A percentile compares a stretch with the other conserved stretches of the same genome.
Conservation (phyloP, 73 alveolate genomes). For the Uronychia setigera region DNA sequence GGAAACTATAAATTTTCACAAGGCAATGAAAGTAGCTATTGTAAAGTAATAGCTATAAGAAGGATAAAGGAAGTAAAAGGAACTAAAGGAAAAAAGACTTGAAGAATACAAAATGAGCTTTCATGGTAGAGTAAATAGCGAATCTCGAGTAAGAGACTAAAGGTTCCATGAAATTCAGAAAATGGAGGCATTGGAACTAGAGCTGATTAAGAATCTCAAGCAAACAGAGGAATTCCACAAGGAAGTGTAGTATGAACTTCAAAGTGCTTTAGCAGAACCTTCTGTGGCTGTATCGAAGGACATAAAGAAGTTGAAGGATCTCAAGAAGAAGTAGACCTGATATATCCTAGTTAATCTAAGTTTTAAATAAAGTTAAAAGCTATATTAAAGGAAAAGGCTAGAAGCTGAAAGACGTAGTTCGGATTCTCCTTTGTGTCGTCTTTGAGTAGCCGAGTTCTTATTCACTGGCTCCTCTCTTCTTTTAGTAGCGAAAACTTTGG, state of each 20-base stretch:
- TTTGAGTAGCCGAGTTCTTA: too few species aligned
- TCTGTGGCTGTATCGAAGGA: neutral
- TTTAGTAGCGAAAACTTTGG: too few species aligned
- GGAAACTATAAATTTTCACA: neutral
- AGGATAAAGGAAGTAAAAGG: neutral
- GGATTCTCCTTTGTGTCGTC: neutral
- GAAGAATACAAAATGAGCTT: neutral
- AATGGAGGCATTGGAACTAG: neutral
- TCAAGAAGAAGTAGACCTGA: neutral
- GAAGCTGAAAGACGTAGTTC: neutral
- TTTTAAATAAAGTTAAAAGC: neutral
- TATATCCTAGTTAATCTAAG: too few species aligned
- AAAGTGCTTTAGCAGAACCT: neutral
- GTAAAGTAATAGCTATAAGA: neutral
- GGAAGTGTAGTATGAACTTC: neutral
- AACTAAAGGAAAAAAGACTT: neutral
- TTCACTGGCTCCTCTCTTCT: too few species aligned
- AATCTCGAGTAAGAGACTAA: neutral
- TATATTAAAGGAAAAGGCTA: neutral
- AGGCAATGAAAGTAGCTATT: neutral
- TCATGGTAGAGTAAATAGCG: neutral
- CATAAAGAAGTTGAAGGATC: neutral
- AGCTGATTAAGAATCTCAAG: neutral
- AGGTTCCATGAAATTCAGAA: neutral
- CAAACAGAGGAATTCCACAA: neutral